Evolutionary conservation across 352 stramenopile genomes (phyloP), one percentile per base, ranked within the genome.

Genomic region (Phytophthora foliorum): DNA sequence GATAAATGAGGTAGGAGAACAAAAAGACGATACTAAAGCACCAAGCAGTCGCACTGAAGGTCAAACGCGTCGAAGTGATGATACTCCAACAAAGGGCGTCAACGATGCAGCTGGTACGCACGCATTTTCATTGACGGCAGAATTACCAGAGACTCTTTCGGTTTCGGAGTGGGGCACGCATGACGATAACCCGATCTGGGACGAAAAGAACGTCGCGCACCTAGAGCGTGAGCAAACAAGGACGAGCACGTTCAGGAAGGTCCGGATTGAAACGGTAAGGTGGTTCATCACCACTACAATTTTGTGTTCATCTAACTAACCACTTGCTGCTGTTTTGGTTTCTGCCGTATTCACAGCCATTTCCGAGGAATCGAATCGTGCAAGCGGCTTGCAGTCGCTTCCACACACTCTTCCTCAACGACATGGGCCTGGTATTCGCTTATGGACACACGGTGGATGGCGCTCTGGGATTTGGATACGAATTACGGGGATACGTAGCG

Each of bases 361-460:
- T 90, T 27, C 80, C 81, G 3, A 80, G 78, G 17, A 91, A 85
- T 63, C 83, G 83, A 0, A 77, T 93, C 56, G 51, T 89, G 0
- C 77, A 92, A 52, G 81, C 75, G 0, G 80, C 83, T 17, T 91
- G 83, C 32, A 78, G 83, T 21, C 80, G 81, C 17, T 81, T 81
- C 27, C 86, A 93, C 45, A 80, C 81, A 1, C 72, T 93, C 0
- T 75, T 93, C 11, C 69, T 90, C 0, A 93, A 79, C 38, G 86
- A 93, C 63, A 61, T 86, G 27, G 86, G 83, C 0, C 53, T 92
- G 34, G 77, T 89, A 1, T 91, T 92, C 57, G 82, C 82, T 2
- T 91, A 74, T 39, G 86, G 86, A 0, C 60, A 83, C 25, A 55
- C 70, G 0, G 62, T 82, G 36, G 81, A 93, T 50, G 86, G 86